These are phyloP conservation scores for Clavispora vitiphila DNA, from an alignment of 805 yeast genomes.

Conservation along the genomic window DNA sequence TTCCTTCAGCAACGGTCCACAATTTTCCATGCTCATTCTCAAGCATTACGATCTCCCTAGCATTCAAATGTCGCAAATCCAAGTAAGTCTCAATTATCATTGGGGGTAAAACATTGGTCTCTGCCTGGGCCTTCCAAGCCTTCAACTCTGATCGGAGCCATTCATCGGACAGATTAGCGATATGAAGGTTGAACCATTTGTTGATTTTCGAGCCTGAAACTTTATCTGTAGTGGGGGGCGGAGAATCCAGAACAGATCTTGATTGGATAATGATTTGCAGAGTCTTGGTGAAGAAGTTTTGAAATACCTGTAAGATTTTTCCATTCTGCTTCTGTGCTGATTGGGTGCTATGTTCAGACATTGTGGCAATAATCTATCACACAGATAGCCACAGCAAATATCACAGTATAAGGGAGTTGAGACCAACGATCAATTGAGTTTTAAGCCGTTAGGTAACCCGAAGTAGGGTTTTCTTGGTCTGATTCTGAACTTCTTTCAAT, in stretches of 20 bases:
- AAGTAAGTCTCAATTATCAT: slow-evolving; percentile 79
- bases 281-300: slow-evolving; percentile 62
- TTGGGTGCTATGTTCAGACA: not conserved
- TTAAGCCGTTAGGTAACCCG: not conserved
- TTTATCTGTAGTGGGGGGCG: slow-evolving; percentile 8
- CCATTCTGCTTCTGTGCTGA: slow-evolving; percentile 17
- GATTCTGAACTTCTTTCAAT: not conserved
- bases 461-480: too few relatives aligned
- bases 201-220: slow-evolving; percentile 32
- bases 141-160: slow-evolving; percentile 51
- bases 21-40: slow-evolving; percentile 49
- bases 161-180: slow-evolving; percentile 27
- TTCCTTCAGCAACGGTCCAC: slow-evolving; percentile 54
- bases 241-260: slow-evolving; percentile 26
- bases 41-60: slow-evolving; percentile 56
- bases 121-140: slow-evolving; percentile 51
- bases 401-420: not conserved
- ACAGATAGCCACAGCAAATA: not conserved
- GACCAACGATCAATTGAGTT: not conserved
- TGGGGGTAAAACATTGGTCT: slow-evolving; percentile 57
- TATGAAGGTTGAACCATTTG: slow-evolving; percentile 61
- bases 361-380: not conserved
- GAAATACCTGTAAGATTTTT: slow-evolving; percentile 41
- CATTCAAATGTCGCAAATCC: slow-evolving; percentile 54
- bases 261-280: slow-evolving; percentile 53